These are phyloP conservation scores for Chrysanthemum seticuspe DNA, from an alignment of 129 eudicot genomes.

Conservation along the genomic window DNA sequence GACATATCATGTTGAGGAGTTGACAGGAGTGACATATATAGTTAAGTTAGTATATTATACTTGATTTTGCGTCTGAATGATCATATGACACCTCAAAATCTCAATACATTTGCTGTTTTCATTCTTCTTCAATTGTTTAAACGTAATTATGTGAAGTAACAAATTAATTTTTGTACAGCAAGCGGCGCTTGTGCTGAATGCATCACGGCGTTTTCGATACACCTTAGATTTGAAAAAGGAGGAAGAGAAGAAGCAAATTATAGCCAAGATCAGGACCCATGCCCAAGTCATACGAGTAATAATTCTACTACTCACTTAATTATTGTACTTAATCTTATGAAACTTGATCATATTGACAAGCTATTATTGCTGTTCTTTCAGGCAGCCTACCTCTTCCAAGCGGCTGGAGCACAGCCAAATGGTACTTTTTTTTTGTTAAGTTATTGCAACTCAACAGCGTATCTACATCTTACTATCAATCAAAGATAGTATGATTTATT, in stretches of 20 bases:
- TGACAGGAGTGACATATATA: conserved; percentile 5
- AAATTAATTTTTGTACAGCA: conserved; percentile 47
- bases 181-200: conserved; percentile 97
- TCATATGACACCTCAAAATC: conserved; percentile 1
- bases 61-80: conserved; percentile 7
- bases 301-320: not conserved
- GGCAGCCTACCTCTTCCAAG: conserved; percentile 89
- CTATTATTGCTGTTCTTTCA: conserved; percentile 32
- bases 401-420: conserved; percentile 46
- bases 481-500: not conserved
- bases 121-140: not conserved
- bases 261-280: conserved; percentile 85
- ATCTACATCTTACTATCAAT: not conserved
- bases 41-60: conserved; percentile 9
- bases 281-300: conserved; percentile 87
- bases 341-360: conserved; percentile 22
- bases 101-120: not conserved
- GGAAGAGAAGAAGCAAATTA: conserved; percentile 81
- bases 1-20: not conserved
- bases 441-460: not conserved
- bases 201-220: conserved; percentile 93
- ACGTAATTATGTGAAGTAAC: conserved; percentile 20
- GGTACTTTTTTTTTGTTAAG: conserved; percentile 40
- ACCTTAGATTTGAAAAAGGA: conserved; percentile 91
- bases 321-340: not conserved